Percentiles rank a stretch among this genome's conserved stretches.
Evolutionary conservation across 2,329 filamentous ascomycete genomes (phyloP).

Genomic region (Pseudogymnoascus sp.): DNA sequence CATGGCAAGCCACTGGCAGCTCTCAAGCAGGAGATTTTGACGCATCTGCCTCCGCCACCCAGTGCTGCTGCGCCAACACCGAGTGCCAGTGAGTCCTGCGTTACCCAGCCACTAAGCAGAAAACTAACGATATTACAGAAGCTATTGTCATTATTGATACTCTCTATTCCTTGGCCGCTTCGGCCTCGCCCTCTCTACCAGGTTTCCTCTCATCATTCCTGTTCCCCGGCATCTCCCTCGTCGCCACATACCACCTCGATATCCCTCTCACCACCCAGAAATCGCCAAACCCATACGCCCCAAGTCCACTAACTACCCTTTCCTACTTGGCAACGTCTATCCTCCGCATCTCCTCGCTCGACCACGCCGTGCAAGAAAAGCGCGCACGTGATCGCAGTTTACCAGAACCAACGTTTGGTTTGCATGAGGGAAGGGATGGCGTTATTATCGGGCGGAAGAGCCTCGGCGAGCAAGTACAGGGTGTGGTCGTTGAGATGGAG

Average conservation of each 20-base stretch:
- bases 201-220: constrained; percentile 63
- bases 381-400: constrained; percentile 69
- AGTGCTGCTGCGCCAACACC: constrained; percentile 13
- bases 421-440: constrained; percentile 71
- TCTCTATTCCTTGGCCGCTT: constrained; percentile 58
- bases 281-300: constrained; percentile 48
- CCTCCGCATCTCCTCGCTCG: constrained; percentile 63
- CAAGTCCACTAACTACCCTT: constrained; percentile 64
- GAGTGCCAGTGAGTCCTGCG: constrained; percentile 34
- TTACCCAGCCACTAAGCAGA: too few species aligned
- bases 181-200: constrained; percentile 50
- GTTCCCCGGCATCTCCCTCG: constrained; percentile 62
- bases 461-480: constrained; percentile 31
- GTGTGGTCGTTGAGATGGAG: constrained; percentile 76
- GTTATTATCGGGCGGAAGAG: constrained; percentile 51
- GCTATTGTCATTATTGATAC: constrained; percentile 73
- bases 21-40: constrained; percentile 53
- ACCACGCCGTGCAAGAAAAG: constrained; percentile 67
- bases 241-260: constrained; percentile 79
- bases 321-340: constrained; percentile 85
- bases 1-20: constrained; percentile 49
- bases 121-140: constrained; percentile 38
- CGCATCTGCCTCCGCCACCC: constrained; percentile 32
- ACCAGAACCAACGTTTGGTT: constrained; percentile 69
- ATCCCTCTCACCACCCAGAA: constrained; percentile 48